Evolutionary conservation across 108 stramenopile genomes (phyloP).

Genomic region (Pelagomonas calceolata): DNA sequence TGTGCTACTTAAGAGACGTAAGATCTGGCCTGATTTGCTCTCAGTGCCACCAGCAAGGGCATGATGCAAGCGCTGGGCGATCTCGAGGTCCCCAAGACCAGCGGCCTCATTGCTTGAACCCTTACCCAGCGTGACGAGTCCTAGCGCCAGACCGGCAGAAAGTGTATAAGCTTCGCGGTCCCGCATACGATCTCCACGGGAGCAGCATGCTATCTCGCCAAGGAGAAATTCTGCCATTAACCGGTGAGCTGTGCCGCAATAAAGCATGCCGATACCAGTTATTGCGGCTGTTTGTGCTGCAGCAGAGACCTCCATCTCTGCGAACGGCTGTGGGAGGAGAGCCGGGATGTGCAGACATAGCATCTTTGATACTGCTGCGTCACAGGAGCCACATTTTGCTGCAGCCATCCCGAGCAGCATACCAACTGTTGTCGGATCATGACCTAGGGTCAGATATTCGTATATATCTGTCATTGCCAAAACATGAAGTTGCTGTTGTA

Average conservation of each 20-base stretch:
- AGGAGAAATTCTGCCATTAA: conserved; percentile 95
- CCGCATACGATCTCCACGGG: conserved; percentile 35
- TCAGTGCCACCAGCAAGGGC: conserved; percentile 63
- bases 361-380: conserved; percentile 82
- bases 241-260: conserved; percentile 74
- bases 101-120: conserved; percentile 7
- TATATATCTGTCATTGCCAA: conserved; percentile 89
- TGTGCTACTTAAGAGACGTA: too few species aligned
- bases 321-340: conserved; percentile 71
- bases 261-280: conserved; percentile 75
- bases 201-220: conserved; percentile 73
- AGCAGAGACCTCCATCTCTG: conserved; percentile 74
- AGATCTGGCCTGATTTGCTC: conserved; percentile 5
- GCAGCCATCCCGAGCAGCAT: conserved; percentile 89
- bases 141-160: conserved; percentile 77
- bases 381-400: conserved; percentile 77
- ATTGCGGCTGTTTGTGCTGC: conserved; percentile 79
- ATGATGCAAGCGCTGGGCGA: conserved; percentile 78
- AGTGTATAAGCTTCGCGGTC: conserved; percentile 77
- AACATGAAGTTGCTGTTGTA: conserved; percentile 77
- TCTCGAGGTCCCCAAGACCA: conserved; percentile 53
- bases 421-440: conserved; percentile 86
- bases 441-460: conserved; percentile 87
- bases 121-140: conserved; percentile 67
- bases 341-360: conserved; percentile 94